Evolutionary conservation across 73 alveolate species (phyloP).

Genomic region (Paramecium pentaurelia): DNA sequence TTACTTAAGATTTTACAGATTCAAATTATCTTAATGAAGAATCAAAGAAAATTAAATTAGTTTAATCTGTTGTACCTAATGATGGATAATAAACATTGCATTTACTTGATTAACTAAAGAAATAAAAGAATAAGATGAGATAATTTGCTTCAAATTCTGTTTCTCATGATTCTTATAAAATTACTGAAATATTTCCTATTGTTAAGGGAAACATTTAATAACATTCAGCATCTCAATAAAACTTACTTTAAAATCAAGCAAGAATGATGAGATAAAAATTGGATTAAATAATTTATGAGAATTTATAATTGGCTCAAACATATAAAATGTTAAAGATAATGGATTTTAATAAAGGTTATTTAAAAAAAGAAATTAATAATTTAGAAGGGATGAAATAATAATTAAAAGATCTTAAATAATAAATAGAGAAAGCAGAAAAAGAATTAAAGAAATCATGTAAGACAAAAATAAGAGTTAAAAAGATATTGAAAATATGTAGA

Average conservation of each 20-base stretch:
- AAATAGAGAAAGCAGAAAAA: conserved; percentile 61
- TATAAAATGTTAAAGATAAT: conserved; percentile 25
- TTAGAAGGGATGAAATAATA: not conserved
- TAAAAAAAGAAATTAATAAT: conserved; percentile 3
- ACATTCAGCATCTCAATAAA: conserved; percentile 3
- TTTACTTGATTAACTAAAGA: not conserved
- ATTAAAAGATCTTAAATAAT: not conserved
- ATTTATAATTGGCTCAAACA: conserved; percentile 1
- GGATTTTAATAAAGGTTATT: conserved; percentile 35
- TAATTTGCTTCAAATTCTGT: conserved; percentile 21
- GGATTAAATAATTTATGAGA: conserved; percentile 19
- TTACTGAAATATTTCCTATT: conserved; percentile 35
- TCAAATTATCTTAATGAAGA: conserved; percentile 19
- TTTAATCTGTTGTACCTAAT: not conserved
- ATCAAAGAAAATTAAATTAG: not conserved
- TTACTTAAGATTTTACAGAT: conserved; percentile 43
- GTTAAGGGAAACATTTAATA: not conserved
- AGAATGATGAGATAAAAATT: conserved; percentile 5
- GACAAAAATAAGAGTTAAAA: conserved; percentile 57
- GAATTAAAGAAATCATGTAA: conserved; percentile 55
- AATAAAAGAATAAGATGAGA: conserved; percentile 22
- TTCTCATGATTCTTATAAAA: not conserved
- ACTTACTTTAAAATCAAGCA: not conserved
- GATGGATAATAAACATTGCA: not conserved
- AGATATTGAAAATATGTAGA: conserved; percentile 61